A percentile compares a stretch with the other conserved stretches of the same genome.
phyloP scores from a whole-genome alignment of 306 rosid genomes.

The Crotalaria pallida region DNA sequence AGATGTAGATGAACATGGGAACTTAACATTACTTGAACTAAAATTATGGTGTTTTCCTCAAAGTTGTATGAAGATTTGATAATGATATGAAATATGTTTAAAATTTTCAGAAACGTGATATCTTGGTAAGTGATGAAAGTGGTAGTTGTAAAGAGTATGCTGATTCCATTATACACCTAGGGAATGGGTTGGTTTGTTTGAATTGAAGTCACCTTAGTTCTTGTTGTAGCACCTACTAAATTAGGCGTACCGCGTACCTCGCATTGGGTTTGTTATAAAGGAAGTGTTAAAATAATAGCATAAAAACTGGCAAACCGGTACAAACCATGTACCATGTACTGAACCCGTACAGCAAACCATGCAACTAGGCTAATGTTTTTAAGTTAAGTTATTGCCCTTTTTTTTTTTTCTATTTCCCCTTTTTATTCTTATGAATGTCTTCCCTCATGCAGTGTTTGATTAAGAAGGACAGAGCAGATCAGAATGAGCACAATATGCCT shows the following conservation, averaged over 20 bases:
- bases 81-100: neutral
- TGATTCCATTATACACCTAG: neutral
- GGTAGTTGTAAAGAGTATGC: neutral
- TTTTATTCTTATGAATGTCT: slow-evolving; percentile 1
- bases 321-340: no score
- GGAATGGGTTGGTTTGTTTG: neutral
- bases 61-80: neutral
- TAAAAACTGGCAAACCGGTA: no score
- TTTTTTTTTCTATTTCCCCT: neutral
- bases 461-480: slow-evolving; percentile 67
- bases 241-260: no score
- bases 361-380: no score
- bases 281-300: no score
- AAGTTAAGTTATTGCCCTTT: neutral
- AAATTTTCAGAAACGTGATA: neutral
- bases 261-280: no score
- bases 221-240: neutral
- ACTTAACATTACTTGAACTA: neutral
- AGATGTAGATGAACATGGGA: neutral
- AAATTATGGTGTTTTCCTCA: neutral
- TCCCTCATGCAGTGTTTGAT: slow-evolving; percentile 57
- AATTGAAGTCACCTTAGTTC: neutral
- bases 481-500: slow-evolving; percentile 37
- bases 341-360: no score
- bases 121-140: neutral